Conservation (phyloP, 495 filamentous ascomycete genomes). For the Aspergillus sclerotioniger region DNA sequence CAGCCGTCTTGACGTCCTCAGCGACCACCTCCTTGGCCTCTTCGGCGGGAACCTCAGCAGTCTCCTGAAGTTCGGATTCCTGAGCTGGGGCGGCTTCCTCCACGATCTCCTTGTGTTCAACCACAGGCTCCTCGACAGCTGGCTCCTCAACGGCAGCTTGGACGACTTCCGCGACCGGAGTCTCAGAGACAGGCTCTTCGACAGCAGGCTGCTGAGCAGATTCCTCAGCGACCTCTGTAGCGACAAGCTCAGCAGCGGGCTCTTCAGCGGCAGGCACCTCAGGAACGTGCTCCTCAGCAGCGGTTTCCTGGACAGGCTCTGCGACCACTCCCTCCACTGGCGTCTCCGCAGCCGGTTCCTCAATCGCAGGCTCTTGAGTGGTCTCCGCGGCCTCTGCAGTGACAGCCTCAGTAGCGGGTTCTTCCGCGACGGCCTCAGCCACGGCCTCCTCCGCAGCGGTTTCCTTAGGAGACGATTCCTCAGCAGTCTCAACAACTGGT, state of each 20-base stretch:
- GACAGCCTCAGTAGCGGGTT: slow-evolving; percentile 6
- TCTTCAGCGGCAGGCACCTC: slow-evolving; percentile 12
- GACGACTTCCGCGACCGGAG: background rate
- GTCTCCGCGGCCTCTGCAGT: background rate
- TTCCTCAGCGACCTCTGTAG: slow-evolving; percentile 5
- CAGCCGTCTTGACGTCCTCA: slow-evolving; percentile 2
- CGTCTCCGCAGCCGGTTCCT: slow-evolving; percentile 10
- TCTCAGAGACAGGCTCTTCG: slow-evolving; percentile 10
- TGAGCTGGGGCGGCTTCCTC: slow-evolving; percentile 10
- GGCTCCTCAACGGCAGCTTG: slow-evolving; percentile 16
- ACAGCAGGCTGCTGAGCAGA: slow-evolving; percentile 3
- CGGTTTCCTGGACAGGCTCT: slow-evolving; percentile 4
- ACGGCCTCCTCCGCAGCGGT: slow-evolving; percentile 7
- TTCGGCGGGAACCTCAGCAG: slow-evolving; percentile 8
- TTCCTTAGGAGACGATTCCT: slow-evolving; percentile 11
- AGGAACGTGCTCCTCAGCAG: slow-evolving; percentile 9
- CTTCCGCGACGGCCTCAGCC: background rate
- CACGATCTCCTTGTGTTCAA: background rate
- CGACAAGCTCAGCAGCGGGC: slow-evolving; percentile 5
- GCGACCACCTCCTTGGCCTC: slow-evolving; percentile 2
- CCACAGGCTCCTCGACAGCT: background rate
- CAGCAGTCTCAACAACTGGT: slow-evolving; percentile 9
- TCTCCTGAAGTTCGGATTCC: slow-evolving; percentile 11
- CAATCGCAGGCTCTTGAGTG: background rate
- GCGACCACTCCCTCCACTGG: slow-evolving; percentile 11